Conservation (phyloP, 169 alveolate species). For the Cryptosporidium canis region DNA sequence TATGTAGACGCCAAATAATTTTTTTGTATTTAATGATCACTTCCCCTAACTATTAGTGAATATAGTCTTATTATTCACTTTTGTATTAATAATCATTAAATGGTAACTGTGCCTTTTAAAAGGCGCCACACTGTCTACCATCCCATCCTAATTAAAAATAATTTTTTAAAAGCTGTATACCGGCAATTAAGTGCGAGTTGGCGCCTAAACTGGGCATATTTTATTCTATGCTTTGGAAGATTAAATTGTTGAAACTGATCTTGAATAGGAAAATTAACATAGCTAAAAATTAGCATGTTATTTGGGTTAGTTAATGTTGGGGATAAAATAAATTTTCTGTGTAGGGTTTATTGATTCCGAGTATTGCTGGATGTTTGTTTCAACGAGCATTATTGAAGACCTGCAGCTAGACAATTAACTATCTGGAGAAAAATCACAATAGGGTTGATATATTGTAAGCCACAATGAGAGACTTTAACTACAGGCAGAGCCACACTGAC, state of each 20-base stretch:
- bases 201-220: not conserved
- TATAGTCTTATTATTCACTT: not conserved
- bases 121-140: slow-evolving; percentile 3
- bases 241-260: not conserved
- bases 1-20: slow-evolving; percentile 18
- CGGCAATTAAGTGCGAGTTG: not conserved
- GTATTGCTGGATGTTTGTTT: not conserved
- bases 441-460: not conserved
- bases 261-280: not conserved
- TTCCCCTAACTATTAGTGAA: not conserved
- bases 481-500: not conserved
- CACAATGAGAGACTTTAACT: slow-evolving; percentile 2
- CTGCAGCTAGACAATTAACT: not conserved
- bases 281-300: not conserved
- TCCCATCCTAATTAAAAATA: not conserved
- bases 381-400: not conserved
- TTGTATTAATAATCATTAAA: not conserved
- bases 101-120: not conserved
- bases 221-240: too few relatives aligned
- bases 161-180: not conserved
- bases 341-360: not conserved
- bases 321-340: not conserved
- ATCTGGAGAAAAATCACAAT: not conserved
- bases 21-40: not conserved
- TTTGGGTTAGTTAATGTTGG: not conserved